Percentiles rank a stretch among this genome's conserved stretches.
Evolutionary conservation across 1,139 yeast species (phyloP).

Genomic region (Suhomyces bolitotheri): DNA sequence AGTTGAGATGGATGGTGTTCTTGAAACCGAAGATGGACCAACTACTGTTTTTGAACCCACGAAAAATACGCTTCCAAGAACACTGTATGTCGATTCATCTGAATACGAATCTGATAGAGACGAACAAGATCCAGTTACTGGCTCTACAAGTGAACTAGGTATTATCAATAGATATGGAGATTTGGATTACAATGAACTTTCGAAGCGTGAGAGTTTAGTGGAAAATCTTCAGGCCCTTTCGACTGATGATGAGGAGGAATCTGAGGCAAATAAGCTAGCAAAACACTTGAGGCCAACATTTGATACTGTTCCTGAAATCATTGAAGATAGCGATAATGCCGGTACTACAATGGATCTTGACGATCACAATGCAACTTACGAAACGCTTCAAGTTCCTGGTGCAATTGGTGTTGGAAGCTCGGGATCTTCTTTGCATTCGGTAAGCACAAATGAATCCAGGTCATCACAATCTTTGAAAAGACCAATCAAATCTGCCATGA

Average conservation of each 20-base stretch:
- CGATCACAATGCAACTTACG: conserved; percentile 2
- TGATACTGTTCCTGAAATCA: conserved; percentile 33
- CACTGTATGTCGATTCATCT: conserved; percentile 6
- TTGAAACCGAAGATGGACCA: not conserved
- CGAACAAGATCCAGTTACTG: conserved; percentile 9
- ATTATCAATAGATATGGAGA: conserved; percentile 25
- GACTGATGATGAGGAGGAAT: conserved; percentile 19
- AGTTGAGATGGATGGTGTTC: not conserved
- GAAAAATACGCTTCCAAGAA: not conserved
- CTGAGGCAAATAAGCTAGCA: conserved; percentile 25
- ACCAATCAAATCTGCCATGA: conserved; percentile 69
- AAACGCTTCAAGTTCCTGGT: conserved; percentile 10
- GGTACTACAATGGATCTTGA: too few relatives aligned
- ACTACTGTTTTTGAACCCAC: too few relatives aligned
- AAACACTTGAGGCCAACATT: conserved; percentile 35
- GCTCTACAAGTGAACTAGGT: conserved; percentile 20
- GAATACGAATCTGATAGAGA: conserved; percentile 9
- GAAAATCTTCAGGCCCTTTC: conserved; percentile 13
- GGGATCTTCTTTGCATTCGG: conserved; percentile 33
- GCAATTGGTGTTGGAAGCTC: conserved; percentile 22
- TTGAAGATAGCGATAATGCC: conserved; percentile 16
- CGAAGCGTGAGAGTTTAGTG: conserved; percentile 10
- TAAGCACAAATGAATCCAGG: conserved; percentile 29
- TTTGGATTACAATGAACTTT: conserved; percentile 17
- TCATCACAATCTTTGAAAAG: conserved; percentile 16